Base-by-base conservation (phyloP, 2,329 filamentous ascomycete genomes). In the Diaporthe eres region DNA sequence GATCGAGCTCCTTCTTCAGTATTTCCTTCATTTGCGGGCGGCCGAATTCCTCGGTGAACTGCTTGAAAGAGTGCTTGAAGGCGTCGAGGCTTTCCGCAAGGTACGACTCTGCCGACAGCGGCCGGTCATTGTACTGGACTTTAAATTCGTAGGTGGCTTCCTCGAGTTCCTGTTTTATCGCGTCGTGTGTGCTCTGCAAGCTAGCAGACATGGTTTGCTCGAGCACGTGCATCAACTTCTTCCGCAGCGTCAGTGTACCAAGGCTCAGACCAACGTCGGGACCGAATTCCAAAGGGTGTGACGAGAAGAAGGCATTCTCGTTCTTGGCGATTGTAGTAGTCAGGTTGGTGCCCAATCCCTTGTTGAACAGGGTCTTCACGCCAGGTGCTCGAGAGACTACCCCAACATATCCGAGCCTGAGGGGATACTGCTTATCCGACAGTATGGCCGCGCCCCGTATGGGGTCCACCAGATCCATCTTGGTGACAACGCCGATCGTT, bases 91-190 rank as follows among this genome's bases (percentile, higher is more conserved):
- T 98, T 84, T 98, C 97, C 2, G 97, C 97, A 53, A 99, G 90
- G 82, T 99, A 99, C 5, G 96, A 98, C 83, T 99, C 97, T 2
- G 97, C 97, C 70, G 95, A 98, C 49, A 99, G 88, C 1, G 96
- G 95, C 9, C 97, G 92, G 83, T 99, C 97, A 81, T 99, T 99
- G 86, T 99, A 99, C 84, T 99, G 97, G 7, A 99, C 97, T 84
- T 99, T 99, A 89, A 98, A 99, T 84, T 99, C 96, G 82, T 99
- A 99, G 0, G 95, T 96, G 4, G 97, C 96, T 85, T 99, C 97
- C 81, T 98, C 96, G 0, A 99, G 91, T 83, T 99, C 97, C 82
- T 98, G 95, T 77, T 94, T 93, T 79, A 99, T 98, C 13, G 95
- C 95, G 82, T 98, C 95, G 80, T 94, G 94, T 4, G 97, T 99